Percentiles rank a stretch among this genome's conserved stretches.
phyloP scores from a whole-genome alignment of 768 basidiomycete genomes.

The Serendipita indica region DNA sequence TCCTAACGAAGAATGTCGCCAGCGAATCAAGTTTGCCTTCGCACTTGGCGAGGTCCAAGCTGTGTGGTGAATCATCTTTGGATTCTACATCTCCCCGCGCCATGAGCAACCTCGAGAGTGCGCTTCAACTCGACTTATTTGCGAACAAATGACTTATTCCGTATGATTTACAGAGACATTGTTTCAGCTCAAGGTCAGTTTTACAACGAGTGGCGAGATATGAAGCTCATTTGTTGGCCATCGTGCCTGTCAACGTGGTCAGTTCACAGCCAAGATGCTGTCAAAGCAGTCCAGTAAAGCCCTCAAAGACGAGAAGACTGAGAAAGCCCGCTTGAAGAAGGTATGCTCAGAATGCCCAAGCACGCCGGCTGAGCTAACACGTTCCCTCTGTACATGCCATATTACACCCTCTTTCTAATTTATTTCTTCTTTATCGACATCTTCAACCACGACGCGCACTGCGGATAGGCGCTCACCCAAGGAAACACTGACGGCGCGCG shows the following conservation, averaged over 20 bases:
- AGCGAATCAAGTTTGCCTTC: neutral
- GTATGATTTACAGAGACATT: constrained; percentile 55
- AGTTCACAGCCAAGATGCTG: constrained; percentile 98
- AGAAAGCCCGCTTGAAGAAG: constrained; percentile 90
- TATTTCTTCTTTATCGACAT: too few species aligned
- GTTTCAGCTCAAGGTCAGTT: constrained; percentile 87
- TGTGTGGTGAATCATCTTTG: neutral
- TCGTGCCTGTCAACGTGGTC: constrained; percentile 11
- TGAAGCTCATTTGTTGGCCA: neutral
- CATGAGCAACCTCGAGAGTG: constrained; percentile 56
- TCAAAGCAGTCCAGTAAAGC: constrained; percentile 94
- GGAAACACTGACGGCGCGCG: constrained; percentile 93
- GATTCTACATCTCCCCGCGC: neutral
- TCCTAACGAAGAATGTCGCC: neutral
- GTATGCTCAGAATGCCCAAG: constrained; percentile 25
- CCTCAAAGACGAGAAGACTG: constrained; percentile 80
- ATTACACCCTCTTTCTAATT: neutral
- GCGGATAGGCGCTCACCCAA: constrained; percentile 73
- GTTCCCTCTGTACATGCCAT: neutral
- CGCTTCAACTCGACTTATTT: constrained; percentile 22
- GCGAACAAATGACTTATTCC: too few species aligned
- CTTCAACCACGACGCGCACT: neutral
- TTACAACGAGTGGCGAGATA: constrained; percentile 14
- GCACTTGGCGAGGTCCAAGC: neutral
- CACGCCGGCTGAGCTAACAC: neutral